Evolutionary conservation across 331 rosid species (phyloP), one percentile per base, ranked within the genome.

Genomic region (Erythrophleum ivorense): DNA sequence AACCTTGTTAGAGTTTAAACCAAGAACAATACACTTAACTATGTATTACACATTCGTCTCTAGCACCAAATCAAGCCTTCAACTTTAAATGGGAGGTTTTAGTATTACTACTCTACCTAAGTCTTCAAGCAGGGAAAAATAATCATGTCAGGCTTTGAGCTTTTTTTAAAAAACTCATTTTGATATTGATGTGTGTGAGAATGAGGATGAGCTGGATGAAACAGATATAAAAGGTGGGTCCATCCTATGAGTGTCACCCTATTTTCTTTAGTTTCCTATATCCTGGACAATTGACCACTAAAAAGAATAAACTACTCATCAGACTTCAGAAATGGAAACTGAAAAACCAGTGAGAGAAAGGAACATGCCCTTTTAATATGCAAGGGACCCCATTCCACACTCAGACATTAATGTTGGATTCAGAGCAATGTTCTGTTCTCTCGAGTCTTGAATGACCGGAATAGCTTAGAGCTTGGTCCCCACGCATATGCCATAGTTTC

Each of bases 351-450:
- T 38, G 59, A 67, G 79, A 66, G 76, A 73, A 73, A 77, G 57
- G 73, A 77, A 73, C 79, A 71, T 63, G 46, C 60, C 72, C 59
- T 76, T 43, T 4, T 66, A 80, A 65, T 18, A 80, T 66, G 78
- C 66, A 65, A 85, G 85, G 84, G 85, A 54, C 83, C 86, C 82
- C 79, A 18, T 78, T 34, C n/a, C 24, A 58, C 40, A 54, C 11
- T 21, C 6, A 72, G 55, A 53, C 70, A 78, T 81, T 29, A 14
- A 16, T 69, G 41, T 66, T 72, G 67, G 21, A 14, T 58, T 49
- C 41, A 46, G 78, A 21, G 45, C 64, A 55, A 7, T 50, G 76
- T 43, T 55, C 31, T 66, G 46, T 55, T 7, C 15, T 50, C 14
- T 57, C 5, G 58, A 19, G 6, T 24, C 34, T 57, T 53, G 12